A percentile compares a stretch with the other conserved stretches of the same genome.
Evolutionary conservation across 2,329 filamentous ascomycete species (phyloP).

Genomic region (Coccinonectria pachysandricola): DNA sequence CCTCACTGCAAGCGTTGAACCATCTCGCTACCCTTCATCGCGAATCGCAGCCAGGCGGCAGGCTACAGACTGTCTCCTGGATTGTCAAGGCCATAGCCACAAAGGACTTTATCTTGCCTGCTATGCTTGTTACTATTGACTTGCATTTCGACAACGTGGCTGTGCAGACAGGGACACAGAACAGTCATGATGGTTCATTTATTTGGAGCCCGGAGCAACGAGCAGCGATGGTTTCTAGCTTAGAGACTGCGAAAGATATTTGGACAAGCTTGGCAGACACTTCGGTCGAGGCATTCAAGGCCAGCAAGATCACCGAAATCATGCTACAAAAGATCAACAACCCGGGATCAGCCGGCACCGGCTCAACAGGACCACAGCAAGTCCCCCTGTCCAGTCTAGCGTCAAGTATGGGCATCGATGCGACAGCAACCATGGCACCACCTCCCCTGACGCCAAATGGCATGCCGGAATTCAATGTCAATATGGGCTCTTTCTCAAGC

Average conservation of each 20-base stretch:
- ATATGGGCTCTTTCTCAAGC: conserved; percentile 23
- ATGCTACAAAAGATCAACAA: conserved; percentile 67
- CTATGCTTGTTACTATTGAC: conserved; percentile 76
- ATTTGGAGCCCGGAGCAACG: conserved; percentile 52
- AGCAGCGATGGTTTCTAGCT: conserved; percentile 63
- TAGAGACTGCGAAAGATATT: conserved; percentile 65
- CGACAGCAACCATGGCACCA: conserved; percentile 17
- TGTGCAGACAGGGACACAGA: conserved; percentile 27
- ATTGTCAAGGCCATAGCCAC: conserved; percentile 71
- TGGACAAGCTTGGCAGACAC: conserved; percentile 70
- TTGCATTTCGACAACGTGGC: conserved; percentile 58
- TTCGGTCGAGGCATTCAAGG: conserved; percentile 87
- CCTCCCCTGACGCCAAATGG: conserved; percentile 16
- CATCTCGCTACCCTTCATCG: conserved; percentile 67
- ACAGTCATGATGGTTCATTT: conserved; percentile 34
- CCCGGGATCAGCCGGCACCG: conserved; percentile 8
- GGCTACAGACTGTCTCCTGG: conserved; percentile 64
- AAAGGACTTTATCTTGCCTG: conserved; percentile 76
- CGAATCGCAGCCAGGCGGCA: conserved; percentile 63
- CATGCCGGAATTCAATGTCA: conserved; percentile 17
- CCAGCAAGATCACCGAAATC: conserved; percentile 66
- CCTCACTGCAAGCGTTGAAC: conserved; percentile 69
- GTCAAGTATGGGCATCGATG: conserved; percentile 31
- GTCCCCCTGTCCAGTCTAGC: conserved; percentile 17
- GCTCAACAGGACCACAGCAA: conserved; percentile 7